Evolutionary conservation across 768 basidiomycete species (phyloP).

Genomic region (Pluteus cervinus): DNA sequence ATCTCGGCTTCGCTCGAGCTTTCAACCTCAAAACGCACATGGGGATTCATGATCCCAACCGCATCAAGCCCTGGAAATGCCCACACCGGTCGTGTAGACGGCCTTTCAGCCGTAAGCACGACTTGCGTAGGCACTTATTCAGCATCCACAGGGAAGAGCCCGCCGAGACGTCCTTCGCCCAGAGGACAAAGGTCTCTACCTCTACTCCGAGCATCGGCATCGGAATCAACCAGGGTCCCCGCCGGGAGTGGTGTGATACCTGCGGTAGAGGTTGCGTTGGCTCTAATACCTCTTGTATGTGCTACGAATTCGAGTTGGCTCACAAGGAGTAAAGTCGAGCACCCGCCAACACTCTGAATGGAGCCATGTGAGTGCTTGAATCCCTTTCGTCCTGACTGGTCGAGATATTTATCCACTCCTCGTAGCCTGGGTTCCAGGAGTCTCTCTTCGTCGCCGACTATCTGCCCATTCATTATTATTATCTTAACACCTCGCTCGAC

Average conservation of each 20-base stretch:
- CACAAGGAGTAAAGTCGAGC: too few species aligned
- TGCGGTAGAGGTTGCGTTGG: constrained; percentile 71
- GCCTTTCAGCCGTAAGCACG: constrained; percentile 92
- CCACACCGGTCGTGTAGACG: constrained; percentile 81
- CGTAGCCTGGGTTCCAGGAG: too few species aligned
- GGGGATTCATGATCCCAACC: constrained; percentile 90
- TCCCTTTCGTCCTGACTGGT: too few species aligned
- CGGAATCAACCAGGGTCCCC: constrained; percentile 58
- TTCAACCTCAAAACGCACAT: constrained; percentile 96
- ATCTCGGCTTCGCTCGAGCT: constrained; percentile 88
- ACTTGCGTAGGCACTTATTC: constrained; percentile 83
- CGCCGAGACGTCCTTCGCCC: constrained; percentile 30
- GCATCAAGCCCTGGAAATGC: constrained; percentile 85
- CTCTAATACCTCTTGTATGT: constrained; percentile 47
- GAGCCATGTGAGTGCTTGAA: too few species aligned
- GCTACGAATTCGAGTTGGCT: constrained; percentile 66
- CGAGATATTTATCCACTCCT: too few species aligned
- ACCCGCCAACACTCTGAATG: too few species aligned
- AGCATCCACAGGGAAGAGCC: constrained; percentile 77
- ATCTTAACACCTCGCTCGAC: too few species aligned
- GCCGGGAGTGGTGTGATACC: constrained; percentile 67
- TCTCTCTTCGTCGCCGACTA: too few species aligned
- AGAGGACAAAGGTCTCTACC: too few species aligned
- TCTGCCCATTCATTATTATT: too few species aligned
- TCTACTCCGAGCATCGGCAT: too few species aligned